phyloP scores from a whole-genome alignment of 345 rosid genomes.

The Acer campestre region DNA sequence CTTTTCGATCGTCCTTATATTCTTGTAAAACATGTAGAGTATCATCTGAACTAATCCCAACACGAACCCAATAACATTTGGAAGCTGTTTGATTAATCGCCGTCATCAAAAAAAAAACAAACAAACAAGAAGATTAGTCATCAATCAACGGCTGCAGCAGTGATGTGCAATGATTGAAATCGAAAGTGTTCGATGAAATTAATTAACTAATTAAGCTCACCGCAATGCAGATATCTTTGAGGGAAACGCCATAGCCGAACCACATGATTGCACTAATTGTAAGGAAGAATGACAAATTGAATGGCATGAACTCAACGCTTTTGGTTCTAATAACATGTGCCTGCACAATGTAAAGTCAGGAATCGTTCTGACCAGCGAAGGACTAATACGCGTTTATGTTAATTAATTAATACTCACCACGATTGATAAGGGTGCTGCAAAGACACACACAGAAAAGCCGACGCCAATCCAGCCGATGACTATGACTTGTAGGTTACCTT shows the following conservation, averaged over 20 bases:
- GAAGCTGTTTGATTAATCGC: conserved; percentile 47
- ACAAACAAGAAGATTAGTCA: not conserved
- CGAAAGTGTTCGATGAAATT: not conserved
- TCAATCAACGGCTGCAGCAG: not conserved
- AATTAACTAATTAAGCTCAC: conserved; percentile 44
- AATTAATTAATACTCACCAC: conserved; percentile 42
- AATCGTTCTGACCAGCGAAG: no score
- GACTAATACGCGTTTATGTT: no score
- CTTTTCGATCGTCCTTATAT: conserved; percentile 28
- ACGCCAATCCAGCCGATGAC: conserved; percentile 92
- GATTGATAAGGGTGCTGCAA: conserved; percentile 80
- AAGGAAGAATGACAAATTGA: conserved; percentile 74
- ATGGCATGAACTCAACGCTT: conserved; percentile 97
- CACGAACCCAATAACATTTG: conserved; percentile 71
- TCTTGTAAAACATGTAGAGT: conserved; percentile 56
- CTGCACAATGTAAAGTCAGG: conserved; percentile 26
- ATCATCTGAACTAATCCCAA: conserved; percentile 77
- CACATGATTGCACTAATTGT: conserved; percentile 79
- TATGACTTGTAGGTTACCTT: conserved; percentile 19
- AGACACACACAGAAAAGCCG: conserved; percentile 63
- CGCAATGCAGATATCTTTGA: conserved; percentile 63
- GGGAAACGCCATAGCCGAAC: conserved; percentile 75
- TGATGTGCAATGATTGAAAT: not conserved
- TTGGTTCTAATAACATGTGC: conserved; percentile 70
- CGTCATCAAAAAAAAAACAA: not conserved